A percentile compares a stretch with the other conserved stretches of the same genome.
Evolutionary conservation across 208 protist species (phyloP).

Genomic region (Wallacemonas sp.): DNA sequence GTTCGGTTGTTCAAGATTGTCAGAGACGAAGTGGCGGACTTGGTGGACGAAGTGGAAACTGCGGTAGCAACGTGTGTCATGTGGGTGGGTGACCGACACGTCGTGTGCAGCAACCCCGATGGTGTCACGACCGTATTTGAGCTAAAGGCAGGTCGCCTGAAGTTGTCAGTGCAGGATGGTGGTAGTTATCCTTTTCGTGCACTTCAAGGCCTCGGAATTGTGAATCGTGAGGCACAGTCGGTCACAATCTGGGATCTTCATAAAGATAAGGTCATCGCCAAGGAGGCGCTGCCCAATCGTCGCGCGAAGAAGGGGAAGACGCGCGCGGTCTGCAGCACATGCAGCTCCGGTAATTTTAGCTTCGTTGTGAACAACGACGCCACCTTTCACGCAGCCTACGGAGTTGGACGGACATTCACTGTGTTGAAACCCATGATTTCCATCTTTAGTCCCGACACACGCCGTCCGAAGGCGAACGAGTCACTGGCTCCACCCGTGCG

Average conservation of each 20-base stretch:
- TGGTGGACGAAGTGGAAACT: conserved; percentile 47
- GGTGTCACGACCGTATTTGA: conserved; percentile 29
- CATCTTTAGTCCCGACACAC: conserved; percentile 26
- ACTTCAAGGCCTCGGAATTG: conserved; percentile 27
- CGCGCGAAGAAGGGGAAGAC: conserved; percentile 24
- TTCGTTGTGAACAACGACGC: conserved; percentile 68
- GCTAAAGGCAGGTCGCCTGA: conserved; percentile 29
- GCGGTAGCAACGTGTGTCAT: conserved; percentile 24
- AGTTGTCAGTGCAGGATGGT: conserved; percentile 27
- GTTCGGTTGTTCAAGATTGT: conserved; percentile 37
- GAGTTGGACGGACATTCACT: conserved; percentile 29
- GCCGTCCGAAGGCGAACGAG: conserved; percentile 2
- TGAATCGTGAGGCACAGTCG: conserved; percentile 13
- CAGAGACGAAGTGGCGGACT: conserved; percentile 37
- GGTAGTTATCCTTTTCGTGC: conserved; percentile 28
- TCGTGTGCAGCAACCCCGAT: conserved; percentile 23
- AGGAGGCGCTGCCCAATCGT: conserved; percentile 30
- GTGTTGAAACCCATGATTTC: conserved; percentile 45
- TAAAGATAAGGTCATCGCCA: conserved; percentile 34
- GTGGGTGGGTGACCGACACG: conserved; percentile 42
- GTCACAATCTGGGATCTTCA: conserved; percentile 63
- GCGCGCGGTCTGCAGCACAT: conserved; percentile 15
- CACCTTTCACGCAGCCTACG: conserved; percentile 59
- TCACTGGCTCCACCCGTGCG: neutral
- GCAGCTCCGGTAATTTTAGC: conserved; percentile 57